Percentiles rank a stretch among this genome's conserved stretches.
These are phyloP conservation scores for Erythrophleum ivorense DNA, from an alignment of 331 rosid genomes.

Conservation along the genomic window DNA sequence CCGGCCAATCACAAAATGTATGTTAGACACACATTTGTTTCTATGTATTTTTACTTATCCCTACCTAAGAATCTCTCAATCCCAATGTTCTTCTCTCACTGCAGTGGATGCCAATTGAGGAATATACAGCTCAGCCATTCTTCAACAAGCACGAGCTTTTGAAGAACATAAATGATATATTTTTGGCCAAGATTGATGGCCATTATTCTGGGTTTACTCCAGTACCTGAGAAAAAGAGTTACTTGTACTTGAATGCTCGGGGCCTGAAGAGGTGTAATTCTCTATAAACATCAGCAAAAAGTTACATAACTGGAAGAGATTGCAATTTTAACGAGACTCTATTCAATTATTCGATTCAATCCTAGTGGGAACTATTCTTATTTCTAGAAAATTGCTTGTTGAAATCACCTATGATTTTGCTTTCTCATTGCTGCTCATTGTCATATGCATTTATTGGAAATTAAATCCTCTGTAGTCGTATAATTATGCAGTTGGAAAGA, in stretches of 20 bases:
- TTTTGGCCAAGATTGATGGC: slow-evolving; percentile 52
- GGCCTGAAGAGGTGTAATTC: slow-evolving; percentile 42
- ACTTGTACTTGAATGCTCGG: slow-evolving; percentile 51
- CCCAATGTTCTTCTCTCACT: slow-evolving; percentile 8
- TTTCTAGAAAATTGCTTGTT: slow-evolving; percentile 6
- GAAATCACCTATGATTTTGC: slow-evolving; percentile 29
- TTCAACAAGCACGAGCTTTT: slow-evolving; percentile 46
- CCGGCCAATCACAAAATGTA: too few species aligned
- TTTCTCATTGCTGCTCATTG: slow-evolving; percentile 5
- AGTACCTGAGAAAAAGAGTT: slow-evolving; percentile 25
- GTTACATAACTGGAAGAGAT: background rate
- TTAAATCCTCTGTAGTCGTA: too few species aligned
- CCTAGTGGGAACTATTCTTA: slow-evolving; percentile 8
- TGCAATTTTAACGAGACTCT: background rate
- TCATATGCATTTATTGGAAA: slow-evolving; percentile 21
- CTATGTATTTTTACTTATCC: background rate
- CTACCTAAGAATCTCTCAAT: too few species aligned
- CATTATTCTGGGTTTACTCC: slow-evolving; percentile 62
- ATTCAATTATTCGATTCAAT: slow-evolving; percentile 38
- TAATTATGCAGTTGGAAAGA: too few species aligned
- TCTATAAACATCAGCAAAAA: slow-evolving; percentile 22
- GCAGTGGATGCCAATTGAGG: slow-evolving; percentile 85
- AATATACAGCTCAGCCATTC: slow-evolving; percentile 60
- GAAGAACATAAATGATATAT: slow-evolving; percentile 47
- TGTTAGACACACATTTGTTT: background rate